Evolutionary conservation across 1,284 basidiomycete species (phyloP).

Genomic region (Rhizoctonia solani): DNA sequence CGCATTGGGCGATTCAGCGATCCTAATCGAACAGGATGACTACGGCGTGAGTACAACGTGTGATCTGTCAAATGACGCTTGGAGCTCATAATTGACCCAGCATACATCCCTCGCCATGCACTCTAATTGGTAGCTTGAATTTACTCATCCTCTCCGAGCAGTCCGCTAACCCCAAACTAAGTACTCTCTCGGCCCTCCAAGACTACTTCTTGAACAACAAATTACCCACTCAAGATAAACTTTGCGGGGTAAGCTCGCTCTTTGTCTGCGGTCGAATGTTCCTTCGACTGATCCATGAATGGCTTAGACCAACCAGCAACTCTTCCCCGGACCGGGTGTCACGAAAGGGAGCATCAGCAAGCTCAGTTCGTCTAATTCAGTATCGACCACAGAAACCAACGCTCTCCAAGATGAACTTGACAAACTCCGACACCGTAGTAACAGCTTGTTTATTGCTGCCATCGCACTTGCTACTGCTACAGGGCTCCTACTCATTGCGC

Average conservation of each 20-base stretch:
- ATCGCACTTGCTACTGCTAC: conserved; percentile 1
- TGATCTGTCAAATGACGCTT: not conserved
- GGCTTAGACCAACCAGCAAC: conserved; percentile 31
- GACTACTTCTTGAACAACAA: conserved; percentile 28
- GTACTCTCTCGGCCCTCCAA: conserved; percentile 19
- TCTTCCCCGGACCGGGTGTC: conserved; percentile 30
- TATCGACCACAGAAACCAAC: not conserved
- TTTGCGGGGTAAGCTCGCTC: conserved; percentile 11
- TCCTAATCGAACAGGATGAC: conserved; percentile 34
- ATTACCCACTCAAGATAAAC: conserved; percentile 8
- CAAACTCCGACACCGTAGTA: not conserved
- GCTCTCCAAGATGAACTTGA: not conserved
- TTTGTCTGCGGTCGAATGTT: not conserved
- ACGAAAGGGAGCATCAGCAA: not conserved
- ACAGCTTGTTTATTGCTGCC: conserved; percentile 2
- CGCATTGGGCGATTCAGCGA: conserved; percentile 27
- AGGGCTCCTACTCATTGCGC: not conserved
- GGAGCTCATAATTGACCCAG: not conserved
- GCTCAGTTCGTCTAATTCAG: not conserved
- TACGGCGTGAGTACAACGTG: conserved; percentile 1
- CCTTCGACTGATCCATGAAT: not conserved
- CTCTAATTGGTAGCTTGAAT: conserved; percentile 4
- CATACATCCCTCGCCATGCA: conserved; percentile 28
- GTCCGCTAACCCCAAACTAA: not conserved
- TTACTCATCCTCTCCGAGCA: not conserved